These are phyloP conservation scores for Phoenix dactylifera DNA, from an alignment of 176 grass and related monocot species.

Conservation along the genomic window DNA sequence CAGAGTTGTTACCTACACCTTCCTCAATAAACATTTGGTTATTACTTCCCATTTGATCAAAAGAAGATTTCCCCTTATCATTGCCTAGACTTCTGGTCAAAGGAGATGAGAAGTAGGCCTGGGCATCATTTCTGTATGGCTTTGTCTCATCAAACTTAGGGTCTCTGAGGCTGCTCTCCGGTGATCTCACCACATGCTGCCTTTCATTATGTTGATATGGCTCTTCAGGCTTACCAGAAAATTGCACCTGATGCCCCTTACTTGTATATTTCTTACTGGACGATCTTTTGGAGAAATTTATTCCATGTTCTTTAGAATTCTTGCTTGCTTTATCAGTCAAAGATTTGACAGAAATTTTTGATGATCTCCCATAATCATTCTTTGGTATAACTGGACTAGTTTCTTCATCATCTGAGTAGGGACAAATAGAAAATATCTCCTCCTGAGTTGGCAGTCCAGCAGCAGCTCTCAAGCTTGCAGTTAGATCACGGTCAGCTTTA, in stretches of 20 bases:
- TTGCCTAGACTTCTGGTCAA: conserved; percentile 30
- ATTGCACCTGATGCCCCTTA: conserved; percentile 51
- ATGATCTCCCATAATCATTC: conserved; percentile 57
- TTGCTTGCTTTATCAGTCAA: conserved; percentile 42
- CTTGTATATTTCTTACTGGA: conserved; percentile 10
- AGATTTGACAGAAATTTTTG: conserved; percentile 89
- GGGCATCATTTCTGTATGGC: conserved; percentile 31
- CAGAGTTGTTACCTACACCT: conserved; percentile 17
- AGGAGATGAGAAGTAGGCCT: conserved; percentile 33
- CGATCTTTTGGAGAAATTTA: conserved; percentile 38
- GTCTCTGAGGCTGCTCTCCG: conserved; percentile 43
- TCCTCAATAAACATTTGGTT: conserved; percentile 6
- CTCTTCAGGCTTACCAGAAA: conserved; percentile 32
- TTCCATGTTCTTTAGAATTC: conserved; percentile 46
- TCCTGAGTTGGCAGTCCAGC: conserved; percentile 68
- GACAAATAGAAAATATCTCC: conserved; percentile 36
- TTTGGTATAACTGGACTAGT: conserved; percentile 44
- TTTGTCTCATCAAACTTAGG: conserved; percentile 25
- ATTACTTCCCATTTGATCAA: not conserved
- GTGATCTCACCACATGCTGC: conserved; percentile 39
- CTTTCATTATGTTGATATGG: conserved; percentile 35
- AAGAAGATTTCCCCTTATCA: conserved; percentile 24
- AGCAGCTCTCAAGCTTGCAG: conserved; percentile 66
- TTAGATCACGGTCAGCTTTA: conserved; percentile 60
- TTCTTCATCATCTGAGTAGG: conserved; percentile 63